Evolutionary conservation across 2,329 filamentous ascomycete species (phyloP).

Genomic region (Aureobasidium vineae): DNA sequence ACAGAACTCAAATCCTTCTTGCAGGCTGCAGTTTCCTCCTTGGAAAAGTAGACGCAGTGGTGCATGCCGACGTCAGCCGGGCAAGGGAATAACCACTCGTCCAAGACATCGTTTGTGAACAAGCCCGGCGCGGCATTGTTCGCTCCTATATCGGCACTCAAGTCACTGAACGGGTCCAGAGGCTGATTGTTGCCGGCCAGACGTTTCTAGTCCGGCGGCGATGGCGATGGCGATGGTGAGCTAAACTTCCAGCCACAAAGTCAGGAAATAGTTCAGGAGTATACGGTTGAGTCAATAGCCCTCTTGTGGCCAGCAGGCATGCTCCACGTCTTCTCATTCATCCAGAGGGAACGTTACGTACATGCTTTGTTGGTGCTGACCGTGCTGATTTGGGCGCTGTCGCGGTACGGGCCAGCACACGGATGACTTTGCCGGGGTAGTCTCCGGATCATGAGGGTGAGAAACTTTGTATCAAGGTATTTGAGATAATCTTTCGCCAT

Average conservation of each 20-base stretch:
- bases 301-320: not conserved
- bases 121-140: not conserved
- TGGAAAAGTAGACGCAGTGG: not conserved
- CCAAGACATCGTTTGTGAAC: not conserved
- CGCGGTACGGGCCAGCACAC: slow-evolving; percentile 13
- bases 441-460: not conserved
- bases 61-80: not conserved
- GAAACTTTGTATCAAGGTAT: slow-evolving; percentile 8
- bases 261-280: not conserved
- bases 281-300: not conserved
- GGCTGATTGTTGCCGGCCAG: not conserved
- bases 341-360: not conserved
- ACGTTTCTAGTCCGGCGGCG: not conserved
- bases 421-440: not conserved
- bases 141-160: not conserved
- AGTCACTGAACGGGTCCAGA: not conserved
- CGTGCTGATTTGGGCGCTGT: slow-evolving; percentile 11
- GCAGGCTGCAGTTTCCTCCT: not conserved
- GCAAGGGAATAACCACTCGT: not conserved
- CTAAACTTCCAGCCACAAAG: not conserved
- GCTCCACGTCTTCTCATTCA: not conserved
- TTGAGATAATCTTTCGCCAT: slow-evolving; percentile 3
- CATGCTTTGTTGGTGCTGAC: not conserved
- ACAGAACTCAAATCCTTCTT: not conserved
- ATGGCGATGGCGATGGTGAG: not conserved